Evolutionary conservation across 2,329 filamentous ascomycete genomes (phyloP).

Genomic region (Stachybotrys elegans): DNA sequence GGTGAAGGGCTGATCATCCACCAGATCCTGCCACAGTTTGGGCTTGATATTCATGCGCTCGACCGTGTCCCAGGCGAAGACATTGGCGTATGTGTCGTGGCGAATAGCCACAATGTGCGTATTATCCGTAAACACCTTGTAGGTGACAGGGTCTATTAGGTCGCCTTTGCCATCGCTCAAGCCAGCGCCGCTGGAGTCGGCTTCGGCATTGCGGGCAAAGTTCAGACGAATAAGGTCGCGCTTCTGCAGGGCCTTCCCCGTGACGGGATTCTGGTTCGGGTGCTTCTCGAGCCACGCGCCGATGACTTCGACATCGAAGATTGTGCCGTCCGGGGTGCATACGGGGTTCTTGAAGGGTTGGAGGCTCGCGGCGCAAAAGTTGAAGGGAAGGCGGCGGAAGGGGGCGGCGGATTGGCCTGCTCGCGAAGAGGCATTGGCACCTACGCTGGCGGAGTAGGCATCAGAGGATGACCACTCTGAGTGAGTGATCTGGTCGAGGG

Average conservation of each 20-base stretch:
- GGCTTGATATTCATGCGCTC: conserved; percentile 94
- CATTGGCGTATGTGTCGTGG: conserved; percentile 80
- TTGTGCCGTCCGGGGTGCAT: conserved; percentile 79
- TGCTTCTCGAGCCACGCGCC: conserved; percentile 91
- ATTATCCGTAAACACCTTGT: conserved; percentile 96
- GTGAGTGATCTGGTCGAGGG: conserved; percentile 67
- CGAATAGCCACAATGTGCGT: conserved; percentile 90
- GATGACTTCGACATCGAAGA: conserved; percentile 95
- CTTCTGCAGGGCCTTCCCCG: conserved; percentile 71
- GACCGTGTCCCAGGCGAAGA: conserved; percentile 93
- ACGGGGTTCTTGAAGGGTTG: conserved; percentile 95
- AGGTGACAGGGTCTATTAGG: conserved; percentile 93
- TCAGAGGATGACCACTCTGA: conserved; percentile 95
- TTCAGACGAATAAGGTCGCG: conserved; percentile 86
- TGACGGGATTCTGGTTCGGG: conserved; percentile 78
- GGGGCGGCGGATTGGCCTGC: conserved; percentile 43
- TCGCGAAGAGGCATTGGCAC: conserved; percentile 57
- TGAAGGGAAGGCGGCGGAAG: conserved; percentile 91
- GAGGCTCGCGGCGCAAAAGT: conserved; percentile 93
- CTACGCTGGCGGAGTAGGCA: conserved; percentile 76
- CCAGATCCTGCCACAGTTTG: conserved; percentile 90
- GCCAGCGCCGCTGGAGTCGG: conserved; percentile 42
- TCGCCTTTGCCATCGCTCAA: conserved; percentile 60
- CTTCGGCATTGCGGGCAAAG: conserved; percentile 84
- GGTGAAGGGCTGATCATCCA: conserved; percentile 81